Evolutionary conservation across 352 stramenopile species (phyloP).

Genomic region (Phytophthora pisi): DNA sequence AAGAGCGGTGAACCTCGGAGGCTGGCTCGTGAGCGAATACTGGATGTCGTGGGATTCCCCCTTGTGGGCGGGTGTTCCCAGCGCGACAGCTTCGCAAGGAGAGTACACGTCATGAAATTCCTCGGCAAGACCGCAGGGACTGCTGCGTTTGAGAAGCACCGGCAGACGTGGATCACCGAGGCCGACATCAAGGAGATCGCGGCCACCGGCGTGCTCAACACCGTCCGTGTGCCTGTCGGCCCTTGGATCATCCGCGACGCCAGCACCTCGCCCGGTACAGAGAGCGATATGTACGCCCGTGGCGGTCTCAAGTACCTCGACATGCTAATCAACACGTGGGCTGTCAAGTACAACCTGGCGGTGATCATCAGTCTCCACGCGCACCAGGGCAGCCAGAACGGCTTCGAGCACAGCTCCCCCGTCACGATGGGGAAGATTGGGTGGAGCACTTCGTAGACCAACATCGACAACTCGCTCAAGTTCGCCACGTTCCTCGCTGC

Average conservation of each 20-base stretch:
- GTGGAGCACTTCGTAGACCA: constrained; percentile 38
- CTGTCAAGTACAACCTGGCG: constrained; percentile 53
- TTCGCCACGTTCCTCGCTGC: constrained; percentile 46
- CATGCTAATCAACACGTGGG: constrained; percentile 57
- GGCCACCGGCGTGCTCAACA: constrained; percentile 41
- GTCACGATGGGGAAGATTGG: not conserved
- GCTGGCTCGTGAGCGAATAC: no score
- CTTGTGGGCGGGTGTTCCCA: no score
- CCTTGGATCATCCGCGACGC: constrained; percentile 52
- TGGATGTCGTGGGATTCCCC: no score
- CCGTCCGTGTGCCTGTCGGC: constrained; percentile 48
- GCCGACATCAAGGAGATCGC: constrained; percentile 28
- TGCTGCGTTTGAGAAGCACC: no score
- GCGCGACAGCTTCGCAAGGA: no score
- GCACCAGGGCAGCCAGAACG: constrained; percentile 56
- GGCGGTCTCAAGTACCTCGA: constrained; percentile 56
- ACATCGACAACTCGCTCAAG: constrained; percentile 45
- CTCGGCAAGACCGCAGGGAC: no score
- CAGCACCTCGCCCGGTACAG: constrained; percentile 17
- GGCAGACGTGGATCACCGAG: not conserved
- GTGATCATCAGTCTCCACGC: constrained; percentile 40
- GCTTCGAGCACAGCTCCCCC: constrained; percentile 54
- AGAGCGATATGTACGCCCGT: constrained; percentile 26
- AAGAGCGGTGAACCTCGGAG: no score
- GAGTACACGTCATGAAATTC: no score